Evolutionary conservation across 2,329 filamentous ascomycete species (phyloP).

Genomic region (Arachnomyces sp.): DNA sequence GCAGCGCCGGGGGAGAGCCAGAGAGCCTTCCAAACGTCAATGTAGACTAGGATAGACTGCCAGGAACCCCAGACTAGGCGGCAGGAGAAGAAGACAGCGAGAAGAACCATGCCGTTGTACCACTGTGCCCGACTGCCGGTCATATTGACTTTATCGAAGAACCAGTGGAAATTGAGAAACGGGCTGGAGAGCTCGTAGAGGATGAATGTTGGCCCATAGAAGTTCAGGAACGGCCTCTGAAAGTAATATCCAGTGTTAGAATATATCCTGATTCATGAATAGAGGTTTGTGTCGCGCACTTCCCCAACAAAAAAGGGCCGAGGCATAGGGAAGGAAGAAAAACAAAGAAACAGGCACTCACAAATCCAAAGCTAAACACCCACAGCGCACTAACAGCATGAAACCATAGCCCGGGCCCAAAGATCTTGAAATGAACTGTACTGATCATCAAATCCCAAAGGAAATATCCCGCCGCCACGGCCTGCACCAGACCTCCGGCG

Average conservation of each 20-base stretch:
- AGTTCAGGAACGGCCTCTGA: conserved; percentile 59
- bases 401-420: conserved; percentile 54
- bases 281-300: not conserved
- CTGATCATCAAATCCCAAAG: conserved; percentile 57
- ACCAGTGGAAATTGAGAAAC: conserved; percentile 64
- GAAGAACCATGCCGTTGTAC: conserved; percentile 55
- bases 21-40: conserved; percentile 51
- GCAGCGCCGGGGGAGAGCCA: conserved; percentile 32
- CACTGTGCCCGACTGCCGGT: conserved; percentile 55
- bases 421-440: conserved; percentile 47
- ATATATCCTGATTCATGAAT: not conserved
- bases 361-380: conserved; percentile 58
- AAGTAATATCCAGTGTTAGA: conserved; percentile 3
- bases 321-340: conserved; percentile 2
- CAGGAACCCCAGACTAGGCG: conserved; percentile 58
- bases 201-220: conserved; percentile 58
- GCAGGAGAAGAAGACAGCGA: conserved; percentile 54
- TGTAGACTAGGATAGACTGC: conserved; percentile 51
- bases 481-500: conserved; percentile 50
- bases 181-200: conserved; percentile 61
- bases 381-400: conserved; percentile 55
- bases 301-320: conserved; percentile 3
- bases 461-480: conserved; percentile 57
- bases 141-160: conserved; percentile 60
- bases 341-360: conserved; percentile 34